Evolutionary conservation across 768 basidiomycete genomes (phyloP).

Genomic region (Lactifluus pinguis): DNA sequence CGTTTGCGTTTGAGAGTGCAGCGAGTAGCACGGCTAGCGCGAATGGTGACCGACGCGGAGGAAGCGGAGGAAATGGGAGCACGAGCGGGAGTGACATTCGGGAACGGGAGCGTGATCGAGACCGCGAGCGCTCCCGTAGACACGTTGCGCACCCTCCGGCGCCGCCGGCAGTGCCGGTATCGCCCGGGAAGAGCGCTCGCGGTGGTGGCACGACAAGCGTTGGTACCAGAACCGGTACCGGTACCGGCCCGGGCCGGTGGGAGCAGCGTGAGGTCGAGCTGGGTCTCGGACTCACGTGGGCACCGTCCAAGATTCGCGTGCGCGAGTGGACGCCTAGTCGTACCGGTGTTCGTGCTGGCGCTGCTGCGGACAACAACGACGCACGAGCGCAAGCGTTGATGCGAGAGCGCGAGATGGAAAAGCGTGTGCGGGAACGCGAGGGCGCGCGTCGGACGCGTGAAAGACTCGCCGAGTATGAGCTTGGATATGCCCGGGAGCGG

Average conservation of each 20-base stretch:
- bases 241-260: constrained; percentile 10
- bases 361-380: not conserved
- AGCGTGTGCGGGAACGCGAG: constrained; percentile 19
- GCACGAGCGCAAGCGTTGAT: constrained; percentile 18
- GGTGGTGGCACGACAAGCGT: not conserved
- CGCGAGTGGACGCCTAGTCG: constrained; percentile 15
- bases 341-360: not conserved
- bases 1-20: constrained; percentile 19
- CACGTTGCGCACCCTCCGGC: not conserved
- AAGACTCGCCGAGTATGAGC: constrained; percentile 23
- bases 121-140: constrained; percentile 11
- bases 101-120: constrained; percentile 11
- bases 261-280: constrained; percentile 18
- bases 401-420: constrained; percentile 23
- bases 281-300: constrained; percentile 18
- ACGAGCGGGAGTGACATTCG: constrained; percentile 6
- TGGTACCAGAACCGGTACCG: not conserved
- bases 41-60: constrained; percentile 1
- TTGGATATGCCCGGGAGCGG: constrained; percentile 17
- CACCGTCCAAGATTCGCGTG: constrained; percentile 20
- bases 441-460: constrained; percentile 18
- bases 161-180: not conserved
- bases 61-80: not conserved
- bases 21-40: constrained; percentile 12
- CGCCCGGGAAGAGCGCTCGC: not conserved